These are phyloP conservation scores for Ascomycota sp. DNA, from an alignment of 2,329 filamentous ascomycete species.

Conservation along the genomic window DNA sequence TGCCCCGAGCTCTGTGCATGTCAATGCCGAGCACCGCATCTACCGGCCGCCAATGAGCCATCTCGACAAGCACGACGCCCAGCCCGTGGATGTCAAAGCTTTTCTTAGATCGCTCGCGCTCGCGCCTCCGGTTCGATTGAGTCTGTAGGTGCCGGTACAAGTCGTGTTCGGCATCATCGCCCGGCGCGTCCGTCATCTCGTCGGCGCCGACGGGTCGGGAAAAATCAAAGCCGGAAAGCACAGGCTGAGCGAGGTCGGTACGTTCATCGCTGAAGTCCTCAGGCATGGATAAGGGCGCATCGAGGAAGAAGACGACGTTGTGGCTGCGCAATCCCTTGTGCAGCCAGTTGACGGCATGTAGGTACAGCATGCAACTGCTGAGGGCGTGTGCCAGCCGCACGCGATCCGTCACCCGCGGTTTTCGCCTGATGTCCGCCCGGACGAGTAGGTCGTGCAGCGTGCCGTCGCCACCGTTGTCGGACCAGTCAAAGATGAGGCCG, in stretches of 20 bases:
- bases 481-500: constrained; percentile 32
- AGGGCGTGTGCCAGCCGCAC: constrained; percentile 29
- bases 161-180: constrained; percentile 22
- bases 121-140: constrained; percentile 14
- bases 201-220: constrained; percentile 26
- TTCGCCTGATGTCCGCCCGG: constrained; percentile 11
- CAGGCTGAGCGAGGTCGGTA: constrained; percentile 19
- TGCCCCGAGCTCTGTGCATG: constrained; percentile 12
- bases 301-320: constrained; percentile 33
- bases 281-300: too few species aligned
- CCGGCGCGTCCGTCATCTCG: constrained; percentile 28
- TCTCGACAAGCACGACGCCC: constrained; percentile 29
- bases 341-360: constrained; percentile 35
- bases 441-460: constrained; percentile 27
- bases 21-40: constrained; percentile 21
- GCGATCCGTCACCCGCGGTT: constrained; percentile 29
- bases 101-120: constrained; percentile 21
- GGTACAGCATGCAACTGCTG: constrained; percentile 29
- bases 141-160: constrained; percentile 28
- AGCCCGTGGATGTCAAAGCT: constrained; percentile 31
- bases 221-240: constrained; percentile 33
- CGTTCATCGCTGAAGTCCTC: too few species aligned
- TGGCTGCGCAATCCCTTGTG: constrained; percentile 35
- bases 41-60: constrained; percentile 30
- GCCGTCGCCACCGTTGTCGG: constrained; percentile 20